phyloP scores from a whole-genome alignment of 805 yeast genomes.

The Naumovozyma baii region DNA sequence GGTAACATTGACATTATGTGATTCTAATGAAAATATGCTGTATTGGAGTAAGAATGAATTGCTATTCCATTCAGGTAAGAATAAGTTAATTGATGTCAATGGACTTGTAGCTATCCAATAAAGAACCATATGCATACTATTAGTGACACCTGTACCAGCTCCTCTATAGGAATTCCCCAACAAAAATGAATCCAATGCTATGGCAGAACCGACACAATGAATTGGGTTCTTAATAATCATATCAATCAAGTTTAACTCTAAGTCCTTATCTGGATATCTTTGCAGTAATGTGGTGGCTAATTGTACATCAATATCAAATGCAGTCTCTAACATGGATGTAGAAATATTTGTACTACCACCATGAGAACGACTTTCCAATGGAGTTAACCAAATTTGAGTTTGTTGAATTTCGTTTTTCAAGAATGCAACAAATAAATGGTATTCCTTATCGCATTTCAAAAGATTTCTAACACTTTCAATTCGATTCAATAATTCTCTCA shows the following conservation, averaged over 20 bases:
- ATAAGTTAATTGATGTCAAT: constrained; percentile 72
- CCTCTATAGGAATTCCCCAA: constrained; percentile 1
- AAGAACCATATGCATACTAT: constrained; percentile 32
- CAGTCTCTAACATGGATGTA: constrained; percentile 36
- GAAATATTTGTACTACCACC: constrained; percentile 31
- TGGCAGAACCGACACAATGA: constrained; percentile 26
- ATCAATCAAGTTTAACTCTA: constrained; percentile 31
- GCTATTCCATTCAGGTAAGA: constrained; percentile 61
- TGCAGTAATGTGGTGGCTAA: constrained; percentile 63
- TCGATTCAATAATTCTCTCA: constrained; percentile 40
- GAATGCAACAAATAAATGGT: constrained; percentile 48
- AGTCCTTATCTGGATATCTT: constrained; percentile 35
- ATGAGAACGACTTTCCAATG: constrained; percentile 22
- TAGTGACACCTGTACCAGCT: neutral
- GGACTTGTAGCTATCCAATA: constrained; percentile 77
- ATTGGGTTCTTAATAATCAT: constrained; percentile 50
- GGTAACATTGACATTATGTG: constrained; percentile 76
- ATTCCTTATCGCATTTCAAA: constrained; percentile 38
- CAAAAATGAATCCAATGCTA: constrained; percentile 13
- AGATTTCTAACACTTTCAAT: constrained; percentile 11
- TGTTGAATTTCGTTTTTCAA: constrained; percentile 66
- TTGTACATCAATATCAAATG: constrained; percentile 59
- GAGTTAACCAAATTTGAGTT: constrained; percentile 66
- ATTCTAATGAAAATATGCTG: constrained; percentile 80
- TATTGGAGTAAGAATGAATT: constrained; percentile 71